Evolutionary conservation across 2,329 filamentous ascomycete genomes (phyloP), one percentile per base, ranked within the genome.

Genomic region (Grosmannia penicillata): DNA sequence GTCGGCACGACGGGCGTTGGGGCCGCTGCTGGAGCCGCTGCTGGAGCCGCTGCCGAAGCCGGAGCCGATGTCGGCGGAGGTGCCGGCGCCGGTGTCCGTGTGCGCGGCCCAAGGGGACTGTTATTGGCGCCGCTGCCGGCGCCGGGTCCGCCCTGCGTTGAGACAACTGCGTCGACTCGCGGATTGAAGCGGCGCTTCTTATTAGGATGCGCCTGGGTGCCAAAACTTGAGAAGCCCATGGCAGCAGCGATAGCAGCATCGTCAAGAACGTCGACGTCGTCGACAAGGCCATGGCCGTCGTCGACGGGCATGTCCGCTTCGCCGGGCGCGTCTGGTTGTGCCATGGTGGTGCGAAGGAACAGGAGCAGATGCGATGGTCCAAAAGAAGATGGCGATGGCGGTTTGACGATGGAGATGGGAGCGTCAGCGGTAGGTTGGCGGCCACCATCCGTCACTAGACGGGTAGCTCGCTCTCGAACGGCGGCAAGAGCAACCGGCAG

Each of bases 151-250:
- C 41, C 32, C 17, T 41, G 17, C 2, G 49, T 39, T 47, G 56
- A 56, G 32, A 67, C 55, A 40, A 66, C 63, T 27, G 67, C 68
- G 48, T 72, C 72, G 36, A 58, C 61, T 22, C 63, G 57, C 15
- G 68, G 62, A 49, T 81, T 75, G 56, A 73, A 78, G 51, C 77
- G 78, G 43, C 79, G 70, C 54, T 80, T 81, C 55, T 81, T 82
- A 31, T 65, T 64, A 2, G 67, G 60, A 4, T 56, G 59, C 37
- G 61, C 53, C 47, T 69, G 62, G 9, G 59, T 56, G 47, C 80
- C 80, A 51, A 87, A 87, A 41, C 72, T 68, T 8, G 75, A 69
- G 56, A 86, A 86, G 45, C 82, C 82, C 75, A 86, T 79, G 33
- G 71, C 67, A 30, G 71, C 69, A 18, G 76, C 75, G 54, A 83